phyloP scores from a whole-genome alignment of 768 basidiomycete species.

The Lepiota brunneoincarnata region DNA sequence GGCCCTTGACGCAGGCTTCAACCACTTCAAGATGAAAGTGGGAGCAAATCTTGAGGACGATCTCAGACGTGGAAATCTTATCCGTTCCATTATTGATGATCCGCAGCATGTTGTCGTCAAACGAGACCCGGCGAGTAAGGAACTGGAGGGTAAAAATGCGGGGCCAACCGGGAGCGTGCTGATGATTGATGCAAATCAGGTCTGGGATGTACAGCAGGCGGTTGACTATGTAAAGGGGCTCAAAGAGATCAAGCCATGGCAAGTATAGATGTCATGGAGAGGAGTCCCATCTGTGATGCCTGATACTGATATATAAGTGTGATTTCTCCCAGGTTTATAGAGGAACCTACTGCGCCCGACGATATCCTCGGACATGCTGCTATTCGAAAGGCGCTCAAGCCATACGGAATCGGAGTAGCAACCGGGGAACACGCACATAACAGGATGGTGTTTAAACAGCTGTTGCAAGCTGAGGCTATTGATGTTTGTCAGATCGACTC shows the following conservation, averaged over 20 bases:
- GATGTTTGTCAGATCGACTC: constrained; percentile 96
- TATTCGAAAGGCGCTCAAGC: constrained; percentile 74
- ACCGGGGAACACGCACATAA: constrained; percentile 97
- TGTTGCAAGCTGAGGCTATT: constrained; percentile 87
- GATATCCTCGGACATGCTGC: constrained; percentile 85
- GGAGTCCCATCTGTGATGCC: neutral
- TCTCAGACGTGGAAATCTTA: constrained; percentile 81
- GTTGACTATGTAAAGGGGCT: constrained; percentile 87
- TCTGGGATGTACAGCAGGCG: constrained; percentile 92
- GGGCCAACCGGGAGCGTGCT: constrained; percentile 92
- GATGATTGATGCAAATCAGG: constrained; percentile 98
- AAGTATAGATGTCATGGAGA: constrained; percentile 14
- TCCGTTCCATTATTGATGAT: constrained; percentile 94
- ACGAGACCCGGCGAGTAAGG: constrained; percentile 59
- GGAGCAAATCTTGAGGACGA: constrained; percentile 82
- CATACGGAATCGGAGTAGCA: constrained; percentile 83
- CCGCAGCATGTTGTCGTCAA: constrained; percentile 66
- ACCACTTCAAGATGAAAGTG: constrained; percentile 99
- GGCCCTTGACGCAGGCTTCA: constrained; percentile 85
- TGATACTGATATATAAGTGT: neutral
- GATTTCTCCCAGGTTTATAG: constrained; percentile 69
- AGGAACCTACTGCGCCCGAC: constrained; percentile 91
- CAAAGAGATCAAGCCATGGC: constrained; percentile 85
- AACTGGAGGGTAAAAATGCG: constrained; percentile 84
- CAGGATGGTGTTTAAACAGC: constrained; percentile 93